phyloP scores from a whole-genome alignment of 2,329 filamentous ascomycete species.

The Cladosporium sphaerospermum region DNA sequence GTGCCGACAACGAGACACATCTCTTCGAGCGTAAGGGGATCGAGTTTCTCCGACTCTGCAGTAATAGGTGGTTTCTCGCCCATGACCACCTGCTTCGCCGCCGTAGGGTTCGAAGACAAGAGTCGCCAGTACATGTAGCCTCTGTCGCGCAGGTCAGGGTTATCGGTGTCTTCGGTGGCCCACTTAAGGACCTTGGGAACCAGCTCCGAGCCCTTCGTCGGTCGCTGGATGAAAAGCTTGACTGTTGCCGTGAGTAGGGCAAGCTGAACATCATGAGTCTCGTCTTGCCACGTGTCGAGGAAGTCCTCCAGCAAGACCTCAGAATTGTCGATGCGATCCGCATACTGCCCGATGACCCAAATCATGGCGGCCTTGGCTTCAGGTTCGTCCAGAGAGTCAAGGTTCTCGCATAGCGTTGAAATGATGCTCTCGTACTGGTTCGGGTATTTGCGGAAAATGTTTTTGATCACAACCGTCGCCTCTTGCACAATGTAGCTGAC shows the following conservation, averaged over 20 bases:
- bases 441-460: slow-evolving; percentile 98
- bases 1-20: slow-evolving; percentile 97
- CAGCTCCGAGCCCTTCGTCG: slow-evolving; percentile 86
- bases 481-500: slow-evolving; percentile 98
- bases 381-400: slow-evolving; percentile 93
- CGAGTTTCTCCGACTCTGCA: slow-evolving; percentile 89
- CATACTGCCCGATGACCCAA: slow-evolving; percentile 98
- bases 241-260: slow-evolving; percentile 92
- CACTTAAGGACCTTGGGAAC: slow-evolving; percentile 95
- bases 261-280: slow-evolving; percentile 91
- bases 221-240: slow-evolving; percentile 94
- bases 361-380: slow-evolving; percentile 98
- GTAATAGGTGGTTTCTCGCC: slow-evolving; percentile 95
- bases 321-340: slow-evolving; percentile 93
- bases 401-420: slow-evolving; percentile 86
- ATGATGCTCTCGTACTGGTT: slow-evolving; percentile 99
- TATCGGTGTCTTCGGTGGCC: slow-evolving; percentile 99
- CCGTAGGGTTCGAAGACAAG: slow-evolving; percentile 81
- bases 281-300: slow-evolving; percentile 85
- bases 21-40: slow-evolving; percentile 85
- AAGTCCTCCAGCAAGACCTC: slow-evolving; percentile 93
- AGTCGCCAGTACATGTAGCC: slow-evolving; percentile 99
- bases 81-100: slow-evolving; percentile 88
- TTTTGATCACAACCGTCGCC: slow-evolving; percentile 95
- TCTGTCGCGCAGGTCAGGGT: slow-evolving; percentile 88